Evolutionary conservation across 805 yeast genomes (phyloP).

Genomic region (Candida ovalis): DNA sequence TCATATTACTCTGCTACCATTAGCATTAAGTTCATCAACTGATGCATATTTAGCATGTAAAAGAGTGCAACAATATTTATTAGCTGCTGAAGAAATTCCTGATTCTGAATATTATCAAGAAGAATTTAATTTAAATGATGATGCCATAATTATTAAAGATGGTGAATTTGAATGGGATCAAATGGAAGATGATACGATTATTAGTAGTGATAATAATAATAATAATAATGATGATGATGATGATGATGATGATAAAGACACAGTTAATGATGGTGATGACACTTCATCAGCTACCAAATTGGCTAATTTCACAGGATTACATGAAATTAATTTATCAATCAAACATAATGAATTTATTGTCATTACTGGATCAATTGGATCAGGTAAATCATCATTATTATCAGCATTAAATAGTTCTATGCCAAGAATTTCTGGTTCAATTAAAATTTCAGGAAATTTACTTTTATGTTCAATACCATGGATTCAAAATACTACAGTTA

Average conservation of each 20-base stretch:
- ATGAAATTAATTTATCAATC: conserved; percentile 48
- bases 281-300: background rate
- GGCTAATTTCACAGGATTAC: conserved; percentile 37
- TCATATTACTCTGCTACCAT: conserved; percentile 66
- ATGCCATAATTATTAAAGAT: conserved; percentile 45
- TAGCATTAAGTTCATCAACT: conserved; percentile 62
- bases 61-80: conserved; percentile 52
- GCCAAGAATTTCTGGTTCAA: conserved; percentile 49
- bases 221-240: conserved; percentile 13
- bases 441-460: conserved; percentile 50
- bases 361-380: conserved; percentile 65
- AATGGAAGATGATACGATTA: conserved; percentile 19
- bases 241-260: conserved; percentile 7
- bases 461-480: conserved; percentile 57
- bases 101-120: conserved; percentile 17
- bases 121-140: conserved; percentile 16
- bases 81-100: conserved; percentile 36
- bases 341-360: conserved; percentile 67
- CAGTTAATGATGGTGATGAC: no score
- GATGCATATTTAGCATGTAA: conserved; percentile 62
- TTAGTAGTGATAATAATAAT: background rate
- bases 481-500: conserved; percentile 79
- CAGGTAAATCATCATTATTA: conserved; percentile 71
- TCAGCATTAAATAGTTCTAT: conserved; percentile 68
- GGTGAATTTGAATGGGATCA: conserved; percentile 69